Base-by-base conservation (phyloP, 306 rosid genomes). In the Albizia julibrissin region DNA sequence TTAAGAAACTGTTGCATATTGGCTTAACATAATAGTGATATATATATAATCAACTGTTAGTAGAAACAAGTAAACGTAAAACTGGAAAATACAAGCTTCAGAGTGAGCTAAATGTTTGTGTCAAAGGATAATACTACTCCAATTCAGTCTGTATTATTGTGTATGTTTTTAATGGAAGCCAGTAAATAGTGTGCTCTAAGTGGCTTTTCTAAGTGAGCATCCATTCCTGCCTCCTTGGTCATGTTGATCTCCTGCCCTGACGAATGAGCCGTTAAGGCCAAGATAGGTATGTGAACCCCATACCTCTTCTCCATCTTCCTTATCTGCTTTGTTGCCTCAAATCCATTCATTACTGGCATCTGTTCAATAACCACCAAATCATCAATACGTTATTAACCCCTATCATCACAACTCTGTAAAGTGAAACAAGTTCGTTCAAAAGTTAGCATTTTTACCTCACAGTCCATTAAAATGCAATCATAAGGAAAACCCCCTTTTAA, bases 381-480 rank as follows among this genome's bases (percentile, higher is more conserved):
- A 21, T 58, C 65, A 22, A 3, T 8, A 59, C 11, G 13, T 70
- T 21, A 13, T 69, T 18, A 14, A 27, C 11, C 21, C 3, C 2
- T 62, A 61, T 10, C 8, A 62, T 31, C n/a, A 14, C 16, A 31
- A 65, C 39, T 59, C 19, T 64, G 22, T 1, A 64, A 11, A 65
- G 42, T 18, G 33, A 66, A 33, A 33, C 24, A 66, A 7, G n/a
- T 18, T 34, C 7, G 26, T 67, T 18, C 42, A 40, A 15, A 67
- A 71, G 43, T 40, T 43, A 58, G 61, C 44, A 21, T 33, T 83
- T 81, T 83, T 81, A 92, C 97, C 96, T 89, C 89, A 52, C 94
- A 91, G 42, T 92, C 99, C 98, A 95, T 93, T 46, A 95, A 73
- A 75, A 93, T 88, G 82, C 87, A 93, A 78, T 93, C 92, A 27